Base-by-base conservation (phyloP, 305 asterid genomes). In the Ajuga reptans region DNA sequence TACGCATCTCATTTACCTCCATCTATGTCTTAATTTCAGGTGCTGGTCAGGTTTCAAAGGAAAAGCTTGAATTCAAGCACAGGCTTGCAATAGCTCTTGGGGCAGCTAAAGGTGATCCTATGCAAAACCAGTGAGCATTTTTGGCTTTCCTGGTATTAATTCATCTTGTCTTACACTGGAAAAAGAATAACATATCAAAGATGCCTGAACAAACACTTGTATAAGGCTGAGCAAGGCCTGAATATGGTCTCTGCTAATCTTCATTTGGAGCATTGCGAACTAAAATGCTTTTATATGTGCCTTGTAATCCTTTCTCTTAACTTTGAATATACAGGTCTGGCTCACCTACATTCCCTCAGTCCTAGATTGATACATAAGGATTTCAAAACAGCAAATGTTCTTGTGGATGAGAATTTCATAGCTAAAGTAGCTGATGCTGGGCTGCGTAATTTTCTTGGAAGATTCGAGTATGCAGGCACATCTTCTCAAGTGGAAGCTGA, bases 41-140 rank as follows among this genome's bases (percentile, higher is more conserved):
- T 55, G 88, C 88, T 69, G 89, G 90, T 75, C 97, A 84, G 83
- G 90, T 84, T 77, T 57, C 92, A 45, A 87, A 52, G 65, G 97
- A 86, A 82, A 90, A 85, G 86, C 97, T 90, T 77, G 97, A 90
- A 76, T 90, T 90, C 90, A 88, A 90, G 85, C 95, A 86, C 78
- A 87, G 97, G 87, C 96, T 90, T 82, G 72, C 91, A 66, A 90
- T 90, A 80, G 96, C 97, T 85, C 84, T 86, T 71, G 97, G 95
- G 81, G 97, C 96, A 80, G 97, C 97, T 88, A 90, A 86, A 88
- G 97, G 97, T 90, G 97, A 90, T 86, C 90, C 72, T 86, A 85
- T 86, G 96, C 96, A 86, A 86, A 84, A 88, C 77, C 97, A 86
- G 95, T 90, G 94, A 90, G 96, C 94, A 88, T 85, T 83, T 84